phyloP scores from a whole-genome alignment of 306 rosid species.

The Sphenostylis stenocarpa region DNA sequence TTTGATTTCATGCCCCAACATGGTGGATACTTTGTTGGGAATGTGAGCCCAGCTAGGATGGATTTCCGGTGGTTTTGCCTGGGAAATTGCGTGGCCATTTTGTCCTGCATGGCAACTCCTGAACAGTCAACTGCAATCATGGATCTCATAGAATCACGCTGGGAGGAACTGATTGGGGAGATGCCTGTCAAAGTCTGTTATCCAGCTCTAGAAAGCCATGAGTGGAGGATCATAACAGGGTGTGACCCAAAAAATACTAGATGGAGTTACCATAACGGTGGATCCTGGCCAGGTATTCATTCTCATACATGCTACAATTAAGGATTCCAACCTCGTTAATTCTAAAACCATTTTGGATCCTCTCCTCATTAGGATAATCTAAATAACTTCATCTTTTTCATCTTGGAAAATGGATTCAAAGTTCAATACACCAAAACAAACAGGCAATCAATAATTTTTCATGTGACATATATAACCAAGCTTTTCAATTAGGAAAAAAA shows the following conservation, averaged over 20 bases:
- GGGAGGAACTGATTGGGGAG: constrained; percentile 81
- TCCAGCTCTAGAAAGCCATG: constrained; percentile 81
- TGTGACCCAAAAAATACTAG: constrained; percentile 86
- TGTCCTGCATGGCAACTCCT: constrained; percentile 85
- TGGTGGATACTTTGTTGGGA: constrained; percentile 92
- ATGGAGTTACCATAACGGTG: constrained; percentile 95
- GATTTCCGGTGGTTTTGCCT: constrained; percentile 91
- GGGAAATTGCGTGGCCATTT: constrained; percentile 86
- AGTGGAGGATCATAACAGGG: constrained; percentile 74
- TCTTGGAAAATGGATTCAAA: too few relatives aligned
- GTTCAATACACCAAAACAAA: too few relatives aligned
- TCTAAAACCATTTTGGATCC: too few relatives aligned
- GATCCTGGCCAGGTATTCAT: constrained; percentile 86
- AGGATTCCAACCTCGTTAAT: neutral
- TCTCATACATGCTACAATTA: neutral
- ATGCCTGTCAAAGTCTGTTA: constrained; percentile 91
- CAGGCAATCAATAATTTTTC: too few relatives aligned
- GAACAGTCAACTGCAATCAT: constrained; percentile 84
- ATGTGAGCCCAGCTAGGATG: constrained; percentile 91
- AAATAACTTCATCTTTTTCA: too few relatives aligned
- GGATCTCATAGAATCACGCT: constrained; percentile 90
- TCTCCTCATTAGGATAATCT: too few relatives aligned
- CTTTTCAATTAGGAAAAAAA: too few relatives aligned
- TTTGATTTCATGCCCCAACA: constrained; percentile 78
- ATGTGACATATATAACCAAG: too few relatives aligned